Evolutionary conservation across 106 monocot genomes (phyloP), one percentile per base, ranked within the genome.

Genomic region (Triglochin maritima): DNA sequence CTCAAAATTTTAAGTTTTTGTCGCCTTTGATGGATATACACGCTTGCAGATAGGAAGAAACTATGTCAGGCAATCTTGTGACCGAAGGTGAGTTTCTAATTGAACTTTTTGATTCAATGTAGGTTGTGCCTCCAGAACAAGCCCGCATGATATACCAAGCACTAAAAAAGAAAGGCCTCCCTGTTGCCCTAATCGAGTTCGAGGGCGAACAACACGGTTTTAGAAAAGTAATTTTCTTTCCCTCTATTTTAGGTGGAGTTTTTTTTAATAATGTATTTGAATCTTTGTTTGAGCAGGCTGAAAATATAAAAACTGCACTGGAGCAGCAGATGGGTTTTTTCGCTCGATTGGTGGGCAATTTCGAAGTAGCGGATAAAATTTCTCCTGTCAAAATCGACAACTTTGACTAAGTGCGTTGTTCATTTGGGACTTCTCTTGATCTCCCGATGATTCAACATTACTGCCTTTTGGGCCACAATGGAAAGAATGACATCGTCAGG

Each of bases 151-250:
- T 98, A 8, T 77, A 91, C 70, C 77, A 46, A 44, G 88, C 91
- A 45, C 60, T 98, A 67, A 91, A 88, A 61, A 80, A 84, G 2
- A 91, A 81, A 74, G 91, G 89, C 3, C 49, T 98, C 57, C 86
- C 96, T 63, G 96, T 98, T 82, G 91, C 86, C 56, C 69, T 91
- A 41, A 75, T 98, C 5, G 88, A 91, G 64, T 98, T 63, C 73
- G 96, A 91, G 78, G 91, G 96, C 56, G 96, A 98, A 49, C 91
- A 91, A 62, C 96, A 98, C 62, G 96, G 96, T 9, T 98, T 98
- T 57, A 81, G 91, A 17, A 91, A 96, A 86, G 90, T 96, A 71
- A 7, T 59, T 58, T 14, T 41, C 4, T 41, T 29, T 12, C 29
- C 29, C 29, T 29, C 29, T 29, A 29, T 29, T 29, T 29, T 29